Base-by-base conservation (phyloP, 2,329 filamentous ascomycete genomes). In the Fusarium stilboides region DNA sequence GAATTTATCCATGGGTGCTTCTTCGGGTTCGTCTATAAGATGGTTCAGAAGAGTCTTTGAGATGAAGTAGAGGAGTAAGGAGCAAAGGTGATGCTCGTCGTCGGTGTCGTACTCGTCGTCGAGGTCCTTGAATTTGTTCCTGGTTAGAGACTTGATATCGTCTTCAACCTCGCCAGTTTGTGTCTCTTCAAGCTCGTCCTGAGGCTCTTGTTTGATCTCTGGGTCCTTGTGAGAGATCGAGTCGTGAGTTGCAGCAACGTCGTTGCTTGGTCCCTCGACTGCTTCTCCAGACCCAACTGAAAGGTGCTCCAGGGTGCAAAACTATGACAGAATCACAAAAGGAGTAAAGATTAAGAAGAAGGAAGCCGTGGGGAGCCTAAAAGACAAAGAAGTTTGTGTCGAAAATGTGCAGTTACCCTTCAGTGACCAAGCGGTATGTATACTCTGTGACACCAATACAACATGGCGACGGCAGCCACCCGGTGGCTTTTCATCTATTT, bases 31-130 rank as follows among this genome's bases (percentile, higher is more conserved):
- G 39, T 68, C 20, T 36, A n/a, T 57, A 2, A 70, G 34, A 47
- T 71, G 64, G 19, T 43, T 50, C 7, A 70, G 43, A 6, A 71
- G 55, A 43, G 60, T 71, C 60, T 70, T 70, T 37, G 68, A 69
- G 37, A 70, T 70, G 43, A 69, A 69, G 42, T 70, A 71, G 33
- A 70, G 68, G 15, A 70, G 65, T 13, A 71, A 6, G n/a, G 68
- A 69, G 31, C 68, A 70, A n/a, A 71, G 45, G 24, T 62, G 60
- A 34, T 65, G 55, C 43, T 70, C 68, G 68, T 70, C 68, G 64
- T 65, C 64, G 26, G 54, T 64, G 4, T 70, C 68, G 67, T 57
- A 68, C 6, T 54, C 62, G 61, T 54, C 36, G 40, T 60, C 42
- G 28, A 31, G 26, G 40, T 51, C 37, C 31, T 59, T 39, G 5